phyloP scores from a whole-genome alignment of 805 yeast genomes.

The Kuraishia floccosa region DNA sequence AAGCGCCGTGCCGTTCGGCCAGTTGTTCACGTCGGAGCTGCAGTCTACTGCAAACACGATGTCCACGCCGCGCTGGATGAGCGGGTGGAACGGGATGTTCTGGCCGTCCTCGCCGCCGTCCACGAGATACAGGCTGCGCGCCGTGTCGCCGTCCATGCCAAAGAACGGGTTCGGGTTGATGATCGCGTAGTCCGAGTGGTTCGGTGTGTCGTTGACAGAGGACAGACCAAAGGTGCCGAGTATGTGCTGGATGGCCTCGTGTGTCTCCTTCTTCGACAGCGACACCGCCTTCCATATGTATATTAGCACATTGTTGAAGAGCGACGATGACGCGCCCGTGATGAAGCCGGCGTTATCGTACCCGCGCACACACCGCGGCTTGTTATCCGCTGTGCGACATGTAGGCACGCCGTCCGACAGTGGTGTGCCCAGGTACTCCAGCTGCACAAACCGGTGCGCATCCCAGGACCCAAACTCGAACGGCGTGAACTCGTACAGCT shows the following conservation, averaged over 20 bases:
- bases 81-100: constrained; percentile 34
- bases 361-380: constrained; percentile 21
- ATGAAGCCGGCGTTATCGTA: constrained; percentile 51
- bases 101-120: constrained; percentile 43
- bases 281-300: constrained; percentile 30
- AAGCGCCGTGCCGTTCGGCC: constrained; percentile 50
- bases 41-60: constrained; percentile 28
- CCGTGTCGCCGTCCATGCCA: neutral
- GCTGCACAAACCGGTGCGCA: constrained; percentile 32
- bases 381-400: constrained; percentile 12
- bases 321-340: constrained; percentile 52
- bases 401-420: constrained; percentile 26
- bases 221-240: constrained; percentile 33
- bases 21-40: constrained; percentile 40
- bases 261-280: constrained; percentile 18
- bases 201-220: constrained; percentile 17
- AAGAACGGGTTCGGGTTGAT: constrained; percentile 52
- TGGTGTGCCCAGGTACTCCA: constrained; percentile 40
- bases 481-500: constrained; percentile 49
- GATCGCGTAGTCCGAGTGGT: constrained; percentile 48
- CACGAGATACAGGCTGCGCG: constrained; percentile 8
- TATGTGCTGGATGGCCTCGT: constrained; percentile 20
- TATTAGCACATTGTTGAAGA: constrained; percentile 43
- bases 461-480: constrained; percentile 68
- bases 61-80: constrained; percentile 26